Conservation (phyloP, 257 asterid species). For the Nicotiana undulata region DNA sequence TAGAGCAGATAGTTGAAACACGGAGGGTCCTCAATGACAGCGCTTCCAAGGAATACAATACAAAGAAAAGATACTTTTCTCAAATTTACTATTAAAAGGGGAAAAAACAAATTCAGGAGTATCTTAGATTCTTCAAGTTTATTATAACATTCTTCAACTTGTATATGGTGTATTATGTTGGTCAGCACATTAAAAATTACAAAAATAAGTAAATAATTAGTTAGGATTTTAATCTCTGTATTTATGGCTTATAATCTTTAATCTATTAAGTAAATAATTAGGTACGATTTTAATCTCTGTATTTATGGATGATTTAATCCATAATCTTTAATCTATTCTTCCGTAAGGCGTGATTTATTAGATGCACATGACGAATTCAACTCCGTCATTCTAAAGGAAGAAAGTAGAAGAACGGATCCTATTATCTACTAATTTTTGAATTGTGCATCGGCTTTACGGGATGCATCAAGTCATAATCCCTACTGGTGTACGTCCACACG, state of each 20-base stretch:
- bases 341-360: no score
- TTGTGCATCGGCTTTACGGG: no score
- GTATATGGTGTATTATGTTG: neutral
- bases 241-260: neutral
- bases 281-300: neutral
- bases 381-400: no score
- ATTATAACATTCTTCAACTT: neutral
- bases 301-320: no score
- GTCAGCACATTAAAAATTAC: neutral
- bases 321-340: no score
- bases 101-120: no score
- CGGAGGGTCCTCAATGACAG: conserved; percentile 3
- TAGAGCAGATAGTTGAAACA: conserved; percentile 5
- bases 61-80: neutral
- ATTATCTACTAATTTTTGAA: no score
- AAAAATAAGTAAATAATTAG: neutral
- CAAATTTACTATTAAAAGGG: neutral
- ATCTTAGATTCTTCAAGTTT: neutral
- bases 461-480: no score
- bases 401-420: no score
- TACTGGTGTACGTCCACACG: no score
- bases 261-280: neutral
- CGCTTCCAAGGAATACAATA: conserved; percentile 8
- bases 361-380: no score
- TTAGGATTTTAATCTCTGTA: neutral